phyloP scores from a whole-genome alignment of 768 basidiomycete genomes.

The Hypholoma fasciculare region DNA sequence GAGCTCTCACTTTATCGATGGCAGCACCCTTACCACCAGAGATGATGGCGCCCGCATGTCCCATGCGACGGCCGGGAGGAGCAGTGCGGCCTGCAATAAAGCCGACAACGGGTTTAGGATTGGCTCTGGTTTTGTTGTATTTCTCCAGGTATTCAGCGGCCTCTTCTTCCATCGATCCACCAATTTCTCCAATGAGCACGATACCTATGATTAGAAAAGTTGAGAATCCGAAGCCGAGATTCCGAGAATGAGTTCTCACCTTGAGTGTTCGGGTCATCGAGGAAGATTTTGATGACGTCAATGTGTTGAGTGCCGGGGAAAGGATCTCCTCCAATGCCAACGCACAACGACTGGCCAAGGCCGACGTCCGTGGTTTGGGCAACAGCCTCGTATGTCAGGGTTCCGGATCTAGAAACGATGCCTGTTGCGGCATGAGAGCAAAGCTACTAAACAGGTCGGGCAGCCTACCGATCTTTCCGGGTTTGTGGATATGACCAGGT shows the following conservation, averaged over 20 bases:
- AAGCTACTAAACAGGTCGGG: not conserved
- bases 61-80: conserved; percentile 97
- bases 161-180: conserved; percentile 99
- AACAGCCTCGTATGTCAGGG: conserved; percentile 97
- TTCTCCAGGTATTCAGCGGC: conserved; percentile 94
- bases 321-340: conserved; percentile 97
- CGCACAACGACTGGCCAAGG: conserved; percentile 93
- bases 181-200: conserved; percentile 98
- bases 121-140: conserved; percentile 84
- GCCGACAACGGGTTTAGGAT: conserved; percentile 94
- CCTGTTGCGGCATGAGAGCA: conserved; percentile 40
- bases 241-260: conserved; percentile 43
- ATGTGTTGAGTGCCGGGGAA: conserved; percentile 96
- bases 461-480: conserved; percentile 86
- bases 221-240: not conserved
- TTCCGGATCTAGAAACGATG: conserved; percentile 94
- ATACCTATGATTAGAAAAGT: conserved; percentile 57
- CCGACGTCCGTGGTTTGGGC: conserved; percentile 96
- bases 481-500: conserved; percentile 95
- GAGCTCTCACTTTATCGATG: conserved; percentile 87
- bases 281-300: conserved; percentile 95
- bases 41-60: conserved; percentile 97
- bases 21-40: conserved; percentile 98
- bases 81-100: conserved; percentile 99
- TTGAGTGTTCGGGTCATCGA: conserved; percentile 91